These are phyloP conservation scores for Chalara sp. DNA, from an alignment of 2,329 filamentous ascomycete genomes.

Conservation along the genomic window DNA sequence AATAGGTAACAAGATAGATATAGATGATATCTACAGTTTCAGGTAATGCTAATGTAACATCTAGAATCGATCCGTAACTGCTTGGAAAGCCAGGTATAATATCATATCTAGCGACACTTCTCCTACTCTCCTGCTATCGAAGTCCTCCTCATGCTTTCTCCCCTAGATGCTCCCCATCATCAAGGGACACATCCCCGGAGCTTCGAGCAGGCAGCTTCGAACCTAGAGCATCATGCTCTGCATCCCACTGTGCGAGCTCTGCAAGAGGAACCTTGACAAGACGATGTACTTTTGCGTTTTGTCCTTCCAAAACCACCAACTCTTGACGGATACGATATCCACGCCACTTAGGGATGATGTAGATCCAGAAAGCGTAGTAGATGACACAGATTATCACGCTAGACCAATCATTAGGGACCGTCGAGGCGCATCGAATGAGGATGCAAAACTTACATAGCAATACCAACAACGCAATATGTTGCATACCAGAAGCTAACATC, in stretches of 20 bases:
- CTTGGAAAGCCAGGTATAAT: no score
- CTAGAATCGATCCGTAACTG: no score
- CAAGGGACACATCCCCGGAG: no score
- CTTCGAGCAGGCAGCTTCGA: not conserved
- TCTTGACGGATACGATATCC: conserved; percentile 50
- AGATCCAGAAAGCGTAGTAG: conserved; percentile 55
- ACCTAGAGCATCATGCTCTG: conserved; percentile 41
- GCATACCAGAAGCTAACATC: conserved; percentile 70
- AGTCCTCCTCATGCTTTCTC: not conserved
- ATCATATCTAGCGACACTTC: not conserved
- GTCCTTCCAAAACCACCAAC: conserved; percentile 41
- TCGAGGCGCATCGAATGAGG: not conserved
- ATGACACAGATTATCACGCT: conserved; percentile 45
- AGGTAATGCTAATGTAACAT: no score
- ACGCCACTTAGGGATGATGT: conserved; percentile 44
- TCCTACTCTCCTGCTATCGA: not conserved
- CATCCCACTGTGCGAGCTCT: conserved; percentile 50
- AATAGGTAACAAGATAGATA: no score
- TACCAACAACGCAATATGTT: conserved; percentile 59
- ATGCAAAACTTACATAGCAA: conserved; percentile 51
- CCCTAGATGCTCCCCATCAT: no score
- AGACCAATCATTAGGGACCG: not conserved
- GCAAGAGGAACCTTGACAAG: conserved; percentile 46
- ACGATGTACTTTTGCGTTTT: conserved; percentile 36
- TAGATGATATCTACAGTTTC: no score